Percentiles rank a stretch among this genome's conserved stretches.
Evolutionary conservation across 331 rosid genomes (phyloP).

Genomic region (Dryas integrifolia): DNA sequence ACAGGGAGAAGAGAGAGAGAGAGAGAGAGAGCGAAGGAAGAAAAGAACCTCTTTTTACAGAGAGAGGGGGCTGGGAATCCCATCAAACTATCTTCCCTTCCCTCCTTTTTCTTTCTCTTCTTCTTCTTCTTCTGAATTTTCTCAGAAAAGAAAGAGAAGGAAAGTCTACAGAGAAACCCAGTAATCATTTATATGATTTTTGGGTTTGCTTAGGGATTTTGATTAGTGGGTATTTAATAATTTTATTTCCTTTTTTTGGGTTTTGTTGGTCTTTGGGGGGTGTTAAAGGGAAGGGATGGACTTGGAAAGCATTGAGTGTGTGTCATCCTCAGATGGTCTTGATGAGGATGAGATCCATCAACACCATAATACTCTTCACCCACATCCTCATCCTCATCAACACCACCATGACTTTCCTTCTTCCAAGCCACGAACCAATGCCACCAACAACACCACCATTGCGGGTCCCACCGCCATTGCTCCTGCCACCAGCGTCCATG

Average conservation of each 20-base stretch:
- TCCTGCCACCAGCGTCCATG: conserved; percentile 98
- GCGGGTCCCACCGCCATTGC: conserved; percentile 58
- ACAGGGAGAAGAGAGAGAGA: conserved; percentile 23
- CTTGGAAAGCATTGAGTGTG: conserved; percentile 89
- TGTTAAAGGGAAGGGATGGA: conserved; percentile 47
- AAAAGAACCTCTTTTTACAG: conserved; percentile 46
- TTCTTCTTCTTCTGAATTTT: conserved; percentile 8
- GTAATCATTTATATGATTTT: conserved; percentile 12
- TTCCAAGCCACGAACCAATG: conserved; percentile 64
- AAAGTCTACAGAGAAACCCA: conserved; percentile 22
- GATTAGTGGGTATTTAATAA: conserved; percentile 28
- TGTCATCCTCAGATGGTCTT: conserved; percentile 81
- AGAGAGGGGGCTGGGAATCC: conserved; percentile 40
- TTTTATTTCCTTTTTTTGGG: conserved; percentile 10
- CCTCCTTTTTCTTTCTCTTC: conserved; percentile 21
- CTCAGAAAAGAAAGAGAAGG: conserved; percentile 12
- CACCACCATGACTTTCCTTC: conserved; percentile 70
- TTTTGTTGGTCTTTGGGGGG: conserved; percentile 13
- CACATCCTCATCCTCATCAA: conserved; percentile 52
- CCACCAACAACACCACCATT: conserved; percentile 32
- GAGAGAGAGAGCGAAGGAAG: conserved; percentile 16
- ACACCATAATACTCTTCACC: conserved; percentile 41
- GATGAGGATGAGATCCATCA: conserved; percentile 97
- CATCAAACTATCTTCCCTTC: conserved; percentile 29
- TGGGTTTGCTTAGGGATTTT: conserved; percentile 23